Evolutionary conservation across 192 early-diverging fungal genomes (phyloP).

Genomic region (Martensiomyces pterosporus): DNA sequence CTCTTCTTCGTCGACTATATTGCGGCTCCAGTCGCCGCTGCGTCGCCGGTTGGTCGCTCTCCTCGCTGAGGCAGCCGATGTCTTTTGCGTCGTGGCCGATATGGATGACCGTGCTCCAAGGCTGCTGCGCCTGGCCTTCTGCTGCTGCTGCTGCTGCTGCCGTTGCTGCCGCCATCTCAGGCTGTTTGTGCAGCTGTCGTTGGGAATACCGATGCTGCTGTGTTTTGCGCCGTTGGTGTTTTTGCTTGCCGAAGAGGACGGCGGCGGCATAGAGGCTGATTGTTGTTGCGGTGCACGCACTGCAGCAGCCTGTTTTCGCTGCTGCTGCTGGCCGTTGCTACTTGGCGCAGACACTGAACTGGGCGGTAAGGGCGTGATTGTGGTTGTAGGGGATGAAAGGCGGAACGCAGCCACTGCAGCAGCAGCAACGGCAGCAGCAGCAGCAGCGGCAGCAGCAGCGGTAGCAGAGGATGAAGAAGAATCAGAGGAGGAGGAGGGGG

Average conservation of each 20-base stretch:
- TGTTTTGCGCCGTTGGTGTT: too few relatives aligned
- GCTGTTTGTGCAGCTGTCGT: conserved; percentile 1
- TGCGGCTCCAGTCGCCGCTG: conserved; percentile 24
- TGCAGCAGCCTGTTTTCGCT: conserved; percentile 4
- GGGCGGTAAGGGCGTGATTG: conserved; percentile 3
- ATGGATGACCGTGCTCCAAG: conserved; percentile 1
- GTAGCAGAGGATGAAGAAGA: conserved; percentile 1
- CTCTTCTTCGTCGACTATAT: conserved; percentile 29
- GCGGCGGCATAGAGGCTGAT: not conserved
- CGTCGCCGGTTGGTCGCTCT: not conserved
- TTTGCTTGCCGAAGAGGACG: not conserved
- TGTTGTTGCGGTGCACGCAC: conserved; percentile 2
- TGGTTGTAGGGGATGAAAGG: conserved; percentile 21
- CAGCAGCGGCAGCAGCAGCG: not conserved
- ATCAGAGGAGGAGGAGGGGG: too few relatives aligned
- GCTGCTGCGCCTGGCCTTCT: not conserved
- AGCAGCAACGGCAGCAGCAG: conserved; percentile 7
- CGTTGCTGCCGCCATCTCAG: not conserved
- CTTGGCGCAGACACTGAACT: too few relatives aligned
- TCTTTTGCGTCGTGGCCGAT: not conserved
- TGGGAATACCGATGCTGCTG: conserved; percentile 1
- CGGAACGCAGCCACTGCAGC: conserved; percentile 41
- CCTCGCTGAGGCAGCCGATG: not conserved
- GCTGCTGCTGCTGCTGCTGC: not conserved
- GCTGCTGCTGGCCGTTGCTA: too few relatives aligned